Conservation (phyloP, 768 basidiomycete genomes). For the Tylopilus rubrobrunneus region DNA sequence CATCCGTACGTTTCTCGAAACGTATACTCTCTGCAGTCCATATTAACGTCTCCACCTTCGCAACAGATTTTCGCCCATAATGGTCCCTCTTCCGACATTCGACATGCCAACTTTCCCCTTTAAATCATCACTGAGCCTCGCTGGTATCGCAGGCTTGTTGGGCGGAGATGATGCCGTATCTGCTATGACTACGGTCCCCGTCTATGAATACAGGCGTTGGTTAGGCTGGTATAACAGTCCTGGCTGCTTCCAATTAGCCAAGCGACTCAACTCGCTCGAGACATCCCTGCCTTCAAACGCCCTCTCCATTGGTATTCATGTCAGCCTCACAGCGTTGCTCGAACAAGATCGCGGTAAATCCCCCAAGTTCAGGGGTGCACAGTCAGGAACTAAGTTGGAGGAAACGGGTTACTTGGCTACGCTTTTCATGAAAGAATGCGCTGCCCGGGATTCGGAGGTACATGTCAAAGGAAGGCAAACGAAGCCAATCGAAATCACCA, state of each 20-base stretch:
- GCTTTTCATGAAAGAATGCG: constrained; percentile 39
- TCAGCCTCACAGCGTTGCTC: constrained; percentile 19
- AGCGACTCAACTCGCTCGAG: constrained; percentile 19
- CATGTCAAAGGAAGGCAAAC: constrained; percentile 10
- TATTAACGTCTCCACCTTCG: not conserved
- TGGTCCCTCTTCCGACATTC: not conserved
- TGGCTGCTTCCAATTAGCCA: constrained; percentile 27
- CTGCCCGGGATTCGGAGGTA: constrained; percentile 6
- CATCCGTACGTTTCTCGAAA: no score
- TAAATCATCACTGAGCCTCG: constrained; percentile 16
- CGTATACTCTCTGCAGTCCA: no score
- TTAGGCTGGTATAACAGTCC: constrained; percentile 35
- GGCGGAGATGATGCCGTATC: no score
- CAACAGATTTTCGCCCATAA: not conserved
- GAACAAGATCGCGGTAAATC: constrained; percentile 15
- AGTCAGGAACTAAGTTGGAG: constrained; percentile 49
- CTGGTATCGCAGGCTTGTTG: constrained; percentile 25
- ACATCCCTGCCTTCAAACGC: constrained; percentile 2
- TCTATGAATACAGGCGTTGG: constrained; percentile 24
- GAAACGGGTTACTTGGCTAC: constrained; percentile 49
- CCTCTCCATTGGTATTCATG: not conserved
- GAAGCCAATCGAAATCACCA: constrained; percentile 3
- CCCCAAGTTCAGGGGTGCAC: constrained; percentile 75
- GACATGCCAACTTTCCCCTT: not conserved
- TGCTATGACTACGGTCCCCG: constrained; percentile 26